These are phyloP conservation scores for Acanthochlamys bracteata DNA, from an alignment of 106 monocot genomes.

Conservation along the genomic window DNA sequence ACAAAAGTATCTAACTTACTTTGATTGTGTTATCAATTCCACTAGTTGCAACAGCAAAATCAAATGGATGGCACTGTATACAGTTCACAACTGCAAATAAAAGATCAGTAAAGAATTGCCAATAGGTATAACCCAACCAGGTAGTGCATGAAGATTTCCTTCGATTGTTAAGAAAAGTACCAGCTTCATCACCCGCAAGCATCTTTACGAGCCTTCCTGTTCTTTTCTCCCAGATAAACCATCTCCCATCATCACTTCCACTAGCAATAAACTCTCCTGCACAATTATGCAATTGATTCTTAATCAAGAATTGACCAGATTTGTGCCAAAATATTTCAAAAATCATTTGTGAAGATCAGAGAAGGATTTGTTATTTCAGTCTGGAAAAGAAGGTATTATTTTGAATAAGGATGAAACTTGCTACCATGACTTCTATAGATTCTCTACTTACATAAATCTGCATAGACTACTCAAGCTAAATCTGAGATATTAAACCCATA, in stretches of 20 bases:
- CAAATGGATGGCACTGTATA: constrained; percentile 92
- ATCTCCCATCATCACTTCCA: constrained; percentile 99
- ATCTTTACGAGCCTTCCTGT: constrained; percentile 89
- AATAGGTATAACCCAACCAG: too few relatives aligned
- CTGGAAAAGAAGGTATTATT: too few relatives aligned
- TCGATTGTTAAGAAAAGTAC: constrained; percentile 20
- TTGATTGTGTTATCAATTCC: constrained; percentile 95
- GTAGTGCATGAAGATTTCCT: too few relatives aligned
- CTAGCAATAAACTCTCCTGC: constrained; percentile 90
- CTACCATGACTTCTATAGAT: too few relatives aligned
- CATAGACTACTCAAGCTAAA: too few relatives aligned
- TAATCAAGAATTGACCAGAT: neutral
- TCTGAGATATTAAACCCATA: too few relatives aligned
- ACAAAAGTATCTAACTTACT: constrained; percentile 23
- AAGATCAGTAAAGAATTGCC: too few relatives aligned
- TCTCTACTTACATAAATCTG: too few relatives aligned
- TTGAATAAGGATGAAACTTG: too few relatives aligned
- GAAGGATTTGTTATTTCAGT: too few relatives aligned
- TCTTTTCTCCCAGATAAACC: constrained; percentile 98
- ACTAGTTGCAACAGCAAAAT: constrained; percentile 90
- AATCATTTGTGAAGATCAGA: too few relatives aligned
- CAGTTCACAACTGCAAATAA: constrained; percentile 85
- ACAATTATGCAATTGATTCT: neutral
- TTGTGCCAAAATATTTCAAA: too few relatives aligned
- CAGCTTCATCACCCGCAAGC: constrained; percentile 84